phyloP scores from a whole-genome alignment of 257 asterid species.

The Solanum peruvianum region DNA sequence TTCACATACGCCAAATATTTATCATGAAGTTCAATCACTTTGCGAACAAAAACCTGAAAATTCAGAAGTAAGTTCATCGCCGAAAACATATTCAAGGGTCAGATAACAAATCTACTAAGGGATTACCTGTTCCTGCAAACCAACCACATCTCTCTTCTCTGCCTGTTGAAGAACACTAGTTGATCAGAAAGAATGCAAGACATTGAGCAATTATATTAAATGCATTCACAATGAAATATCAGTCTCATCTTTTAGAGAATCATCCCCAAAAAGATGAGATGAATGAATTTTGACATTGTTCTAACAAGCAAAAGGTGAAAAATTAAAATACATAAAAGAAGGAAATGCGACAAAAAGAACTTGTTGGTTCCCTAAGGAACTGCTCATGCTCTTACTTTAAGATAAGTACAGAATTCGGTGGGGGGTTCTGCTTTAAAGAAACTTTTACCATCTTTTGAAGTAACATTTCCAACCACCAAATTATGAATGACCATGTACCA shows the following conservation, averaged over 20 bases:
- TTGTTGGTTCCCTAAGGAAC: background rate
- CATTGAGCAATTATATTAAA: background rate
- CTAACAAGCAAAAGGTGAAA: background rate
- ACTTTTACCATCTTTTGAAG: background rate
- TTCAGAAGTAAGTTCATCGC: background rate
- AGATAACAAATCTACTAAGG: background rate
- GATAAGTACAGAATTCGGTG: background rate
- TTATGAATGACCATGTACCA: background rate
- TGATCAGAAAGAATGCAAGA: slow-evolving; percentile 2
- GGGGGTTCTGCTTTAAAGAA: background rate
- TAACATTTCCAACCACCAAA: background rate
- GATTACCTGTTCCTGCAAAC: slow-evolving; percentile 88
- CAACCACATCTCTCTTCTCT: slow-evolving; percentile 80
- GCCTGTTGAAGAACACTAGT: slow-evolving; percentile 44
- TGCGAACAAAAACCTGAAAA: slow-evolving; percentile 81
- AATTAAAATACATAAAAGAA: background rate
- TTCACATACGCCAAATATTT: slow-evolving; percentile 87
- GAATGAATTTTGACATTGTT: background rate
- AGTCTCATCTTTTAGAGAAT: background rate
- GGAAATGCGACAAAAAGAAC: background rate
- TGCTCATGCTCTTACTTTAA: background rate
- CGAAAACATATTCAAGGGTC: background rate
- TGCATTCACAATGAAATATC: background rate
- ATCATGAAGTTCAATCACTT: slow-evolving; percentile 93
- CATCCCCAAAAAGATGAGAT: background rate